Evolutionary conservation across 1,284 basidiomycete species (phyloP).

Genomic region (Takashimella tepidaria): DNA sequence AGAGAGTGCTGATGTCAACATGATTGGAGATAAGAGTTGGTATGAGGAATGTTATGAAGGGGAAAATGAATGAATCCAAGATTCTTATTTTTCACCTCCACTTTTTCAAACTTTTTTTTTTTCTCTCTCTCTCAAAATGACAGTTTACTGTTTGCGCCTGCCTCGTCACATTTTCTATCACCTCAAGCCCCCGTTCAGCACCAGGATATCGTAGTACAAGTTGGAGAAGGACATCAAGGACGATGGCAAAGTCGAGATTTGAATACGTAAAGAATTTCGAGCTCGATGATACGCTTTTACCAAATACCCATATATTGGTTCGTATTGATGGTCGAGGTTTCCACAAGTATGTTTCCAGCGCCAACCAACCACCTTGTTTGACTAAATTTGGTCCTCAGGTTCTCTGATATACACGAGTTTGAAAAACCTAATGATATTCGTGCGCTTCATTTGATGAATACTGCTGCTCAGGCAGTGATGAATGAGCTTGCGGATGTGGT

Average conservation of each 20-base stretch:
- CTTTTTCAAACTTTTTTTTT: no score
- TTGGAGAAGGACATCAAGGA: neutral
- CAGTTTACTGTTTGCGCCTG: no score
- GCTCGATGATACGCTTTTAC: conserved; percentile 77
- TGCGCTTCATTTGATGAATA: conserved; percentile 88
- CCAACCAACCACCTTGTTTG: neutral
- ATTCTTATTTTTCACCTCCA: neutral
- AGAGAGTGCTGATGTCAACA: no score
- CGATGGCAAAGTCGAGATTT: conserved; percentile 87
- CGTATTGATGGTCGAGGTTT: conserved; percentile 93
- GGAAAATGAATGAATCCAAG: no score
- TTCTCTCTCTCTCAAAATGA: no score
- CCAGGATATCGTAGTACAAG: no score
- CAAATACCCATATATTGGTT: conserved; percentile 76
- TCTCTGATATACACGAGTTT: conserved; percentile 78
- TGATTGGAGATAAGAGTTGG: no score
- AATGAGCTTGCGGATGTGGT: conserved; percentile 72
- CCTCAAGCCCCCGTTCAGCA: no score
- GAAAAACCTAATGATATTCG: conserved; percentile 85
- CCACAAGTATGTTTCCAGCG: conserved; percentile 67
- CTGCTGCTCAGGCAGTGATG: conserved; percentile 78
- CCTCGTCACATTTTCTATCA: no score
- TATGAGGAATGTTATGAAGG: no score
- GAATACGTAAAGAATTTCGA: conserved; percentile 90
- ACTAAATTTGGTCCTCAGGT: conserved; percentile 52